Percentiles rank a stretch among this genome's conserved stretches.
phyloP scores from a whole-genome alignment of 495 filamentous ascomycete species.

The Aspergillus cavernicola region DNA sequence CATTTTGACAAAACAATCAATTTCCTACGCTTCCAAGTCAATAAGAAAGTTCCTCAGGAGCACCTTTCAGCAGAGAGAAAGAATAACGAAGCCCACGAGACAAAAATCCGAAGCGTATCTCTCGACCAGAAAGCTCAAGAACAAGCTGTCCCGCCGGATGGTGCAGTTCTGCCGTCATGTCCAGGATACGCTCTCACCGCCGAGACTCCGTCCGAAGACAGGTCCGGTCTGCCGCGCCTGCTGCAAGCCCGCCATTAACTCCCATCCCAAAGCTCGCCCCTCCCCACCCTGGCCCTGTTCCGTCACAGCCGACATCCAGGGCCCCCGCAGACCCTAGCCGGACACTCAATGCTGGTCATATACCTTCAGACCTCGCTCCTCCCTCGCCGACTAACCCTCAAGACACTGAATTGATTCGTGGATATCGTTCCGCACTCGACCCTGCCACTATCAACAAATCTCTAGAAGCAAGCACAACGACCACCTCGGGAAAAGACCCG shows the following conservation, averaged over 20 bases:
- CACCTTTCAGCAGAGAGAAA: background rate
- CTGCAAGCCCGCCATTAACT: background rate
- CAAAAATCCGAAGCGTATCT: background rate
- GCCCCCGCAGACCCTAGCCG: background rate
- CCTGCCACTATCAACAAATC: constrained; percentile 3
- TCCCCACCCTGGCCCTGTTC: constrained; percentile 1
- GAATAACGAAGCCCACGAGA: background rate
- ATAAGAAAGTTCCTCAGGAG: background rate
- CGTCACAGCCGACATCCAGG: background rate
- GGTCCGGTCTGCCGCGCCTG: background rate
- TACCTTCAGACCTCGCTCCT: constrained; percentile 11
- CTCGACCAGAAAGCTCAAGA: background rate
- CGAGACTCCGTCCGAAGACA: background rate
- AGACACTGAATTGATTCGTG: constrained; percentile 24
- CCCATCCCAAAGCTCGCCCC: background rate
- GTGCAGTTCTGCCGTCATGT: constrained; percentile 20
- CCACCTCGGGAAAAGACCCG: background rate
- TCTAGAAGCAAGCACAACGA: no score
- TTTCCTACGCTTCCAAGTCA: background rate
- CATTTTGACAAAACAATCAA: constrained; percentile 15
- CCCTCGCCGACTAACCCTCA: constrained; percentile 20
- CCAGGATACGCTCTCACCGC: constrained; percentile 13
- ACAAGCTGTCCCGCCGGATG: background rate
- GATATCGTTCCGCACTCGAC: constrained; percentile 25
- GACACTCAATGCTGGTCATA: constrained; percentile 13